A percentile compares a stretch with the other conserved stretches of the same genome.
phyloP scores from a whole-genome alignment of 306 rosid species.

The Argentina anserina region DNA sequence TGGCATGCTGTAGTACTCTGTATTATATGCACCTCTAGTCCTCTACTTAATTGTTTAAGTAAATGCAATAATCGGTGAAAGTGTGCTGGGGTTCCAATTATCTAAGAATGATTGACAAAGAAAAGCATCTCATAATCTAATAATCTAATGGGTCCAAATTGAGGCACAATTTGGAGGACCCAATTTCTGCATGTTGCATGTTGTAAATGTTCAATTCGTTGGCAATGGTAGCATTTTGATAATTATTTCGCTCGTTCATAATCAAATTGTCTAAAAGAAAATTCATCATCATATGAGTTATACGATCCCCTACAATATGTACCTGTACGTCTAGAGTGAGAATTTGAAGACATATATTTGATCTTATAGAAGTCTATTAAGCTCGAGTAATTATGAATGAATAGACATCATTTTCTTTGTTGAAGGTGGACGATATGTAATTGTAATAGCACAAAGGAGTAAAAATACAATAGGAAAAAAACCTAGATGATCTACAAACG shows the following conservation, averaged over 20 bases:
- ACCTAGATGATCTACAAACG: no score
- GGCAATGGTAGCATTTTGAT: not conserved
- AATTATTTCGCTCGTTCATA: not conserved
- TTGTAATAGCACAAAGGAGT: no score
- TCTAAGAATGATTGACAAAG: not conserved
- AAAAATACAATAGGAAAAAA: no score
- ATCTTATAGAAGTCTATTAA: not conserved
- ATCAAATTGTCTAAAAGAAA: no score
- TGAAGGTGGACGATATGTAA: no score
- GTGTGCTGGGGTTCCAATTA: not conserved
- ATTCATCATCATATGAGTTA: not conserved
- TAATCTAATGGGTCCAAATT: not conserved
- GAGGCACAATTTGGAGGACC: slow-evolving; percentile 8
- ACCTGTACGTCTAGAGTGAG: not conserved
- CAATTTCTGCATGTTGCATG: not conserved
- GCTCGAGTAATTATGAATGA: not conserved
- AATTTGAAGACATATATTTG: not conserved
- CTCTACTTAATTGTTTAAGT: not conserved
- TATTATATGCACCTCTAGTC: not conserved
- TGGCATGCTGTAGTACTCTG: slow-evolving; percentile 9
- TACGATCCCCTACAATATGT: not conserved
- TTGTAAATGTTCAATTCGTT: not conserved
- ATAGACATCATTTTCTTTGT: no score
- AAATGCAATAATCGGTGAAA: not conserved
- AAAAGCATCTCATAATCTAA: not conserved